These are phyloP conservation scores for Magnolia officinalis DNA, from an alignment of 164 flowering plant species.

Conservation along the genomic window DNA sequence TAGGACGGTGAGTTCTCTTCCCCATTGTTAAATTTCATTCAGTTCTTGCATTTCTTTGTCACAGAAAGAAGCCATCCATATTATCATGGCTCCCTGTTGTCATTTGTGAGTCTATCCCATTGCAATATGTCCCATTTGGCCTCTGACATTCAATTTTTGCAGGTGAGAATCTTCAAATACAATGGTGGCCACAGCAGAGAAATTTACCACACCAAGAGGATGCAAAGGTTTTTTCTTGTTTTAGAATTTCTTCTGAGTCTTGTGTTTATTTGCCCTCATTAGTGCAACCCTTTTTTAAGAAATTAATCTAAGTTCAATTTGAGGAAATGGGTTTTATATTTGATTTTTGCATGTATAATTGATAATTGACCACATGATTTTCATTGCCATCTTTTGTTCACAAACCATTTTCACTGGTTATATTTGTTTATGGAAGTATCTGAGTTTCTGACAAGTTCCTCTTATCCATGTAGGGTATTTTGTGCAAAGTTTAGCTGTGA, in stretches of 20 bases:
- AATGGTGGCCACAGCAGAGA: slow-evolving; percentile 95
- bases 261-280: background rate
- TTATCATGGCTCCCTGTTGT: background rate
- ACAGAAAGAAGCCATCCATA: background rate
- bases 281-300: too few species aligned
- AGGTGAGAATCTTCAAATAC: slow-evolving; percentile 86
- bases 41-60: background rate
- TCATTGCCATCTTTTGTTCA: background rate
- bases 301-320: too few species aligned
- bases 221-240: slow-evolving; percentile 70
- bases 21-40: background rate
- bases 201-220: slow-evolving; percentile 92
- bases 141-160: slow-evolving; percentile 16
- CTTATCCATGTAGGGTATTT: slow-evolving; percentile 60
- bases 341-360: background rate
- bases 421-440: background rate
- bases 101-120: background rate
- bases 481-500: slow-evolving; percentile 82
- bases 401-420: background rate
- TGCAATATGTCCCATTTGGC: background rate
- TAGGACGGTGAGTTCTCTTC: slow-evolving; percentile 66
- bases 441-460: slow-evolving; percentile 9
- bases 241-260: background rate
- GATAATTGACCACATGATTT: background rate
- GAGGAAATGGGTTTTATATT: background rate